Percentiles rank a stretch among this genome's conserved stretches.
phyloP scores from a whole-genome alignment of 768 basidiomycete species.

The Phlebiopsis gigantea region DNA sequence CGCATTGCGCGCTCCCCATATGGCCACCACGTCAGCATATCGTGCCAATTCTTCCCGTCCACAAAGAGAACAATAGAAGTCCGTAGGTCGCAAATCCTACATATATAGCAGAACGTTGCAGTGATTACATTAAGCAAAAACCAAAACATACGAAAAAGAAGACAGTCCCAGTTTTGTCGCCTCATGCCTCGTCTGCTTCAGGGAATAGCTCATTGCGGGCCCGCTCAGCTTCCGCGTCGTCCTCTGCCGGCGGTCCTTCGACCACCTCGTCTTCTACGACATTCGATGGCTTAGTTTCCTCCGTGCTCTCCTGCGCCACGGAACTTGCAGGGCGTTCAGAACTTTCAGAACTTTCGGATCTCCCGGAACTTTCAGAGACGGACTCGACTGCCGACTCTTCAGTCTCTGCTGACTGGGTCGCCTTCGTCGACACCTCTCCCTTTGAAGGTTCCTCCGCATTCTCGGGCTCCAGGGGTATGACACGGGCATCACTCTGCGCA shows the following conservation, averaged over 20 bases:
- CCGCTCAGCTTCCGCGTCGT: slow-evolving; percentile 31
- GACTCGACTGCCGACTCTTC: not conserved
- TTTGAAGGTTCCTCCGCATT: slow-evolving; percentile 1
- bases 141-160: not conserved
- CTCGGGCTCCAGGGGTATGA: slow-evolving; percentile 4
- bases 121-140: not conserved
- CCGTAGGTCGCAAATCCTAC: not conserved
- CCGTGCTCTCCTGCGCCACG: too few relatives aligned
- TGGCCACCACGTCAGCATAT: too few relatives aligned
- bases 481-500: slow-evolving; percentile 37
- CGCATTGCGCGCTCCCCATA: not conserved
- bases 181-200: slow-evolving; percentile 12
- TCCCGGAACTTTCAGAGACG: not conserved
- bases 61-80: not conserved
- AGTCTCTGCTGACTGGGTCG: not conserved
- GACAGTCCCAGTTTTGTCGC: not conserved
- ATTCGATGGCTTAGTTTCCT: not conserved
- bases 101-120: slow-evolving; percentile 2
- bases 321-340: too few relatives aligned
- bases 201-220: slow-evolving; percentile 34
- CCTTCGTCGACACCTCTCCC: not conserved
- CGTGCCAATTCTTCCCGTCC: not conserved
- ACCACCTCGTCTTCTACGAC: not conserved
- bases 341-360: not conserved
- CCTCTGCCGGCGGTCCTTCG: slow-evolving; percentile 17